Evolutionary conservation across 2,329 filamentous ascomycete species (phyloP), one percentile per base, ranked within the genome.

Genomic region (Stylonectria norvegica): DNA sequence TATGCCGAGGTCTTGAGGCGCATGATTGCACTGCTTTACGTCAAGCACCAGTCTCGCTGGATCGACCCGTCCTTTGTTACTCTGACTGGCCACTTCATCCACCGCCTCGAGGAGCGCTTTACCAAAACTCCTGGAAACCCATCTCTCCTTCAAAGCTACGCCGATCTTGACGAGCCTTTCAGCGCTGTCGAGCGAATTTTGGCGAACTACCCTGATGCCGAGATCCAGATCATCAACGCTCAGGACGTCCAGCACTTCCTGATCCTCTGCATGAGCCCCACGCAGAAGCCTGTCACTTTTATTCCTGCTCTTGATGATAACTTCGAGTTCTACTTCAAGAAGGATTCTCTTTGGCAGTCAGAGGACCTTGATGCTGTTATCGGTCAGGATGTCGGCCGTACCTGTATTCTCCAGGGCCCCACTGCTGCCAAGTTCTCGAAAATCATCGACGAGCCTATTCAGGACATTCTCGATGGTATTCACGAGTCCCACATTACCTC

Each of bases 261-360:
- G 38, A 76, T 95, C 22, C 82, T 98, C 30, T 97, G 90, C 75
- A 84, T 93, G 69, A 84, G 89, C 25, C 87, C 86, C 34, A 85
- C 85, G 28, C 93, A 98, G 73, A 98, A 98, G 77, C 93, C 93
- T 3, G 87, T 94, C 19, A 93, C 91, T 1, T 98, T 98, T 62
- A 90, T 98, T 20, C 93, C 93, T 5, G 76, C 86, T n/a, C 76
- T 98, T 16, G 93, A 98, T 57, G 89, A 95, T 49, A 95, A 91
- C 63, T 98, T 98, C 53, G 93, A 98, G 63, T 95, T 94, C 70
- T 98, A 89, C 74, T 98, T 98, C 84, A 98, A 98, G 82, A 98
- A 98, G 74, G 93, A 98, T 66, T 98, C 93, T 2, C 78, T 98
- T 6, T 98, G 93, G 93, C 93, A 98, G 69, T 97, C 93, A 1